Conservation (phyloP, 2,329 filamentous ascomycete genomes). For the Diaporthe vexans region DNA sequence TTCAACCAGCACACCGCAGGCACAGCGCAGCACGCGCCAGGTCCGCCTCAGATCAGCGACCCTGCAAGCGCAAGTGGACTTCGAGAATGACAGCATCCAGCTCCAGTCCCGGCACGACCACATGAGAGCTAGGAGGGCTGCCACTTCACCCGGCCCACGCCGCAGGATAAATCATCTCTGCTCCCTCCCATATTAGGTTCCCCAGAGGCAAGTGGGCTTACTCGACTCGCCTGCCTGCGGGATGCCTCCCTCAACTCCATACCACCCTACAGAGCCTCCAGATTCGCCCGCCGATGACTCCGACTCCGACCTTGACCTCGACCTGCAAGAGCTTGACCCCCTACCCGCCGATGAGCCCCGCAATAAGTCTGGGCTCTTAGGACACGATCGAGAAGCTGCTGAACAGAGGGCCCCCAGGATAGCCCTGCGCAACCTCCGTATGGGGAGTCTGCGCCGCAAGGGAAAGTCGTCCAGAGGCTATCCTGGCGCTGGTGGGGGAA, state of each 20-base stretch:
- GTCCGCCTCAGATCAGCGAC: slow-evolving; percentile 37
- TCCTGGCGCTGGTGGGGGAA: slow-evolving; percentile 71
- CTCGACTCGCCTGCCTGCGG: slow-evolving; percentile 53
- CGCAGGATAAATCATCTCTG: slow-evolving; percentile 32
- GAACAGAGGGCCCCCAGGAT: slow-evolving; percentile 70
- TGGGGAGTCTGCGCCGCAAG: slow-evolving; percentile 72
- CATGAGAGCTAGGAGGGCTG: slow-evolving; percentile 40
- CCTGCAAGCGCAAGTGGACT: slow-evolving; percentile 38
- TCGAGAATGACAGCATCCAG: slow-evolving; percentile 40
- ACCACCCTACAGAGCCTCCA: slow-evolving; percentile 71
- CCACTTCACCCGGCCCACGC: slow-evolving; percentile 38
- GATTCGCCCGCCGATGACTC: slow-evolving; percentile 77
- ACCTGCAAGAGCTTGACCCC: slow-evolving; percentile 85
- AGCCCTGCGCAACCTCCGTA: slow-evolving; percentile 78
- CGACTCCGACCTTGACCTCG: slow-evolving; percentile 83
- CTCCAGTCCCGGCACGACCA: slow-evolving; percentile 41
- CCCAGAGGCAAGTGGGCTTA: slow-evolving; percentile 36
- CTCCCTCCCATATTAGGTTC: slow-evolving; percentile 31
- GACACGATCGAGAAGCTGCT: slow-evolving; percentile 64
- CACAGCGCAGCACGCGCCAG: slow-evolving; percentile 36
- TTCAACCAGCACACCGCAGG: slow-evolving; percentile 27
- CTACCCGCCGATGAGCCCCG: slow-evolving; percentile 50
- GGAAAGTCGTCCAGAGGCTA: slow-evolving; percentile 69
- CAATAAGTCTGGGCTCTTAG: slow-evolving; percentile 51
- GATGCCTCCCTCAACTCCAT: slow-evolving; percentile 69